phyloP scores from a whole-genome alignment of 768 basidiomycete species.

The Peribolospora baueri region DNA sequence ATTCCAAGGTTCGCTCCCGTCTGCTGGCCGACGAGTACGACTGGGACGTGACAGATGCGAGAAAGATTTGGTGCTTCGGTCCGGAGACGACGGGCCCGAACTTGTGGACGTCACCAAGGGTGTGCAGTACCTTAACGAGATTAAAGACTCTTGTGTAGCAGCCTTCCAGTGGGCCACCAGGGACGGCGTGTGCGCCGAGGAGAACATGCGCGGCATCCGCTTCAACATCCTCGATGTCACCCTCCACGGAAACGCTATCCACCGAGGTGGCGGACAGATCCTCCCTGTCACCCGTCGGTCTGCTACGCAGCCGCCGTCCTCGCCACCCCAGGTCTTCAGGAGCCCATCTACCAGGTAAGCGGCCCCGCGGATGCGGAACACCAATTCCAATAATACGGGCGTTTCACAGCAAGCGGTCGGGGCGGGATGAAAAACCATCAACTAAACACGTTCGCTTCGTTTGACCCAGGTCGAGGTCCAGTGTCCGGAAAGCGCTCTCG shows the following conservation, averaged over 20 bases:
- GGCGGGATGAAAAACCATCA: no score
- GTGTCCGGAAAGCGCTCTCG: slow-evolving; percentile 88
- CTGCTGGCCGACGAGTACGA: slow-evolving; percentile 83
- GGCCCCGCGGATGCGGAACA: no score
- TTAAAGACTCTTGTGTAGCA: slow-evolving; percentile 98
- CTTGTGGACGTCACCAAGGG: slow-evolving; percentile 93
- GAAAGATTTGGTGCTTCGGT: slow-evolving; percentile 99
- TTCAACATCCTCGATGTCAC: slow-evolving; percentile 33
- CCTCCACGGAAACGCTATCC: slow-evolving; percentile 93
- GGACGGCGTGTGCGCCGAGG: slow-evolving; percentile 51
- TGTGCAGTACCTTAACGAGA: slow-evolving; percentile 85
- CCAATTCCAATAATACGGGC: no score
- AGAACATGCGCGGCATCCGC: slow-evolving; percentile 96
- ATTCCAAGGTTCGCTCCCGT: slow-evolving; percentile 91
- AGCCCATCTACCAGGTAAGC: slow-evolving; percentile 56
- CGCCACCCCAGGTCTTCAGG: slow-evolving; percentile 72
- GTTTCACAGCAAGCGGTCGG: no score
- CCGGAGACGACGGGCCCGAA: slow-evolving; percentile 95
- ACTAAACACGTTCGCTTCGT: background rate
- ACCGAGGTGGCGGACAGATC: slow-evolving; percentile 81
- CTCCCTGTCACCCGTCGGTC: slow-evolving; percentile 92
- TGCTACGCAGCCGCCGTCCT: slow-evolving; percentile 88
- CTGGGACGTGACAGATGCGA: slow-evolving; percentile 97
- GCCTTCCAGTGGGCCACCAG: slow-evolving; percentile 99
- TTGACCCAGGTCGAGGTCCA: slow-evolving; percentile 62